phyloP scores from a whole-genome alignment of 169 alveolate species.

The Condylostoma magnum region DNA sequence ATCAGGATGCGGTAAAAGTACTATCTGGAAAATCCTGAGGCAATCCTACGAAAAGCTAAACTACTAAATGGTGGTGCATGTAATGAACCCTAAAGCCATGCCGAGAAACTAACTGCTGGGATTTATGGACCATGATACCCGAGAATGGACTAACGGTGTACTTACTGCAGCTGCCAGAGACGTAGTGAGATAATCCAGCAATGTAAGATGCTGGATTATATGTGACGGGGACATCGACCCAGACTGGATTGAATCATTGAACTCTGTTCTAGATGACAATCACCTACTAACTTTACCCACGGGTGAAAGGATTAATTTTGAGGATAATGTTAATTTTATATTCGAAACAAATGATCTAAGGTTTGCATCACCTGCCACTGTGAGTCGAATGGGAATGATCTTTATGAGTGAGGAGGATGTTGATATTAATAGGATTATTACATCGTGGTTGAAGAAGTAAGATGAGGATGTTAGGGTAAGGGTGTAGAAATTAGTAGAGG shows the following conservation, averaged over 20 bases:
- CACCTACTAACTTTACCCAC: constrained; percentile 95
- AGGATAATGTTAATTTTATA: constrained; percentile 78
- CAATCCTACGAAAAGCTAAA: constrained; percentile 91
- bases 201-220: constrained; percentile 94
- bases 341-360: constrained; percentile 94
- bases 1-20: constrained; percentile 95
- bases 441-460: constrained; percentile 41
- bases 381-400: constrained; percentile 98
- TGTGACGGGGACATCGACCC: constrained; percentile 99
- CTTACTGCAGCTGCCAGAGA: constrained; percentile 93
- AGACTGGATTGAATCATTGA: constrained; percentile 99
- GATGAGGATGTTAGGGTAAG: constrained; percentile 48
- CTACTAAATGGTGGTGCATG: constrained; percentile 89
- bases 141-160: constrained; percentile 99
- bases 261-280: constrained; percentile 98
- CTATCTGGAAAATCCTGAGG: constrained; percentile 85
- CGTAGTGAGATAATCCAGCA: constrained; percentile 83
- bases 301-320: constrained; percentile 96
- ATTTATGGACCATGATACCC: constrained; percentile 90
- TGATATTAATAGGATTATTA: constrained; percentile 81
- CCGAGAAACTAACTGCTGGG: constrained; percentile 95
- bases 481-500: constrained; percentile 77
- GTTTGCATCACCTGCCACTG: constrained; percentile 98
- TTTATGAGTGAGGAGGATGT: constrained; percentile 94
- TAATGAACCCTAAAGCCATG: constrained; percentile 93